Conservation (phyloP, 2,329 filamentous ascomycete genomes). For the Escovopsis sp. region DNA sequence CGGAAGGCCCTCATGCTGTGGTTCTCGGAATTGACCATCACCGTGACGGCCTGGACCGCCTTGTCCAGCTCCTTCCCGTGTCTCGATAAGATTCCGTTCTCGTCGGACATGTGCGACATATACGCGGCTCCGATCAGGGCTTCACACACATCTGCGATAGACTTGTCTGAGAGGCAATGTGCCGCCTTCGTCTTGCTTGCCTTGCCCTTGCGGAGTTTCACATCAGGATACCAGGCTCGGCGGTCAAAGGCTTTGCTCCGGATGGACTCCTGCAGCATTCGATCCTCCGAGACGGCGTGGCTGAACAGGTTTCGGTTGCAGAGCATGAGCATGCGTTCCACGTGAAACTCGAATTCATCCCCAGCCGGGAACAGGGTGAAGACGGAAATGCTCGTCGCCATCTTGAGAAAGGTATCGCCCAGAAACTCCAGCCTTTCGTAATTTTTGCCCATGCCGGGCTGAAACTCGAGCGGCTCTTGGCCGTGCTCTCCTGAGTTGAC, state of each 20-base stretch:
- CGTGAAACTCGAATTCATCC: conserved; percentile 77
- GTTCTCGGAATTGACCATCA: conserved; percentile 52
- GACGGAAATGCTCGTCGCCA: conserved; percentile 81
- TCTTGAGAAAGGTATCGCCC: conserved; percentile 88
- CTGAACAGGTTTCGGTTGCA: conserved; percentile 86
- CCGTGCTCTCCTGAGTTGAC: conserved; percentile 66
- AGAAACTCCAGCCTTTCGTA: conserved; percentile 92
- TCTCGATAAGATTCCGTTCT: neutral
- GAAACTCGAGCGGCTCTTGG: conserved; percentile 55
- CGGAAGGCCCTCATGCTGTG: conserved; percentile 55
- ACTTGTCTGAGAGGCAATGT: conserved; percentile 72
- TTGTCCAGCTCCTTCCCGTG: conserved; percentile 33
- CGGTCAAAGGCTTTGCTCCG: conserved; percentile 72
- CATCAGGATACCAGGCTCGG: conserved; percentile 76
- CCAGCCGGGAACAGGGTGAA: conserved; percentile 63
- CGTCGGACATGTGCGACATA: conserved; percentile 23
- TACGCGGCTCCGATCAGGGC: conserved; percentile 82
- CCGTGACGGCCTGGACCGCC: conserved; percentile 49
- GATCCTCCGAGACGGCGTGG: conserved; percentile 43
- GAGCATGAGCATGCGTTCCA: conserved; percentile 77
- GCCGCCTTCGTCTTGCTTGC: conserved; percentile 26
- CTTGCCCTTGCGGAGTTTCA: conserved; percentile 64
- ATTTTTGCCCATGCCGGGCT: conserved; percentile 79
- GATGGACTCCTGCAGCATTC: conserved; percentile 58
- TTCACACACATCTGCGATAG: conserved; percentile 87